These are phyloP conservation scores for Colletotrichum australisinense DNA, from an alignment of 2,329 filamentous ascomycete genomes.

Conservation along the genomic window DNA sequence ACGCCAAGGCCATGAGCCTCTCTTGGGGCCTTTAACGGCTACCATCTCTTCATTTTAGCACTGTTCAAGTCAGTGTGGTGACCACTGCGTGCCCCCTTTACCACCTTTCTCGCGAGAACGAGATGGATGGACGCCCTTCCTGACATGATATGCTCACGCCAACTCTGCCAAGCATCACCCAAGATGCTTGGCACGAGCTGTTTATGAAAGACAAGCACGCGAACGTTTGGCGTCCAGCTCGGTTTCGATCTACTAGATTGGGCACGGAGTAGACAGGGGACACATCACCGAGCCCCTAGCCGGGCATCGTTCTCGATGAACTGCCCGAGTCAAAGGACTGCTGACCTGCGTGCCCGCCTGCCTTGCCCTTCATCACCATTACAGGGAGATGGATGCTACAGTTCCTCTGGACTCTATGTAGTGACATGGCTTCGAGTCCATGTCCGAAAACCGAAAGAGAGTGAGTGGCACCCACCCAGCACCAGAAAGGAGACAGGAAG, in stretches of 20 bases:
- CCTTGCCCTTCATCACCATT: not conserved
- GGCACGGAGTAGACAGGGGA: not conserved
- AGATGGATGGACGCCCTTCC: not conserved
- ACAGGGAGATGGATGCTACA: not conserved
- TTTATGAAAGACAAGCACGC: not conserved
- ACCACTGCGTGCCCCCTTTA: not conserved
- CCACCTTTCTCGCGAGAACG: not conserved
- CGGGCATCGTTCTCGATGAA: not conserved
- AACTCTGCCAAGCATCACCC: conserved; percentile 8
- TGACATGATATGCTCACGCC: not conserved
- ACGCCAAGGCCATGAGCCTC: not conserved
- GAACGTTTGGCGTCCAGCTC: not conserved
- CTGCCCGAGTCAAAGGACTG: not conserved
- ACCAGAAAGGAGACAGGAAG: conserved; percentile 2
- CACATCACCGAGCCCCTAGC: not conserved
- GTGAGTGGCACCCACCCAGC: not conserved
- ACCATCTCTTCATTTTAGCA: not conserved
- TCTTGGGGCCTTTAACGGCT: not conserved
- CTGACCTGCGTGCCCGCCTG: not conserved
- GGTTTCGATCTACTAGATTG: not conserved
- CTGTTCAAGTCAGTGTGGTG: not conserved
- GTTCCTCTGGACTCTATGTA: not conserved
- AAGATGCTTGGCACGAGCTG: not conserved
- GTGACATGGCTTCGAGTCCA: not conserved
- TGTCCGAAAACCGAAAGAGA: not conserved